Conservation (phyloP, 345 rosid species). For the Mercurialis annua region DNA sequence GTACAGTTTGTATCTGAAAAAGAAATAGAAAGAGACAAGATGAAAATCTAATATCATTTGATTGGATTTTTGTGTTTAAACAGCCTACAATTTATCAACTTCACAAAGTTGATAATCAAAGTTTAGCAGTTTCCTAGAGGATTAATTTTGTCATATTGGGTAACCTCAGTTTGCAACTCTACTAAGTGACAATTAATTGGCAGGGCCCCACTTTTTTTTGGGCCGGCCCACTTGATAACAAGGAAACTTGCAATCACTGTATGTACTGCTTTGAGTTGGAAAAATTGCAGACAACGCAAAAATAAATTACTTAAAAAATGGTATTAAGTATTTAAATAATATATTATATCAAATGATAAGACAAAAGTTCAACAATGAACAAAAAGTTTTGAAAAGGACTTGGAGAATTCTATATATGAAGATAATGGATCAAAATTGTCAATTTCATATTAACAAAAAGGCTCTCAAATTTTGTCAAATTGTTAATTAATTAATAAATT, state of each 20-base stretch:
- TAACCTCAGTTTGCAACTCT: not conserved
- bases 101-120: slow-evolving; percentile 1
- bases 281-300: too few relatives aligned
- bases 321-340: not conserved
- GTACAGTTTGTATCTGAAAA: slow-evolving; percentile 11
- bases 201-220: slow-evolving; percentile 27
- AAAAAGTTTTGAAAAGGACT: slow-evolving; percentile 4
- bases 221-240: slow-evolving; percentile 40
- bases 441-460: slow-evolving; percentile 1
- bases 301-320: not conserved
- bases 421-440: not conserved
- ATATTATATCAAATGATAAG: not conserved
- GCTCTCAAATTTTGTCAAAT: too few relatives aligned
- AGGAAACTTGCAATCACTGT: slow-evolving; percentile 1
- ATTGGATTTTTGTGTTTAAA: slow-evolving; percentile 24
- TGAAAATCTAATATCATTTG: slow-evolving; percentile 8
- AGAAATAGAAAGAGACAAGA: slow-evolving; percentile 15
- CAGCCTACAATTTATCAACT: slow-evolving; percentile 15
- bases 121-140: slow-evolving; percentile 31
- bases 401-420: not conserved
- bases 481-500: too few relatives aligned
- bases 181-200: slow-evolving; percentile 29
- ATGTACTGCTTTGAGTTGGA: not conserved
- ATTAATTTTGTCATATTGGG: slow-evolving; percentile 27
- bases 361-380: not conserved